Percentiles rank a stretch among this genome's conserved stretches.
These are phyloP conservation scores for Plasmodium ovale DNA, from an alignment of 169 alveolate genomes.

Conservation along the genomic window DNA sequence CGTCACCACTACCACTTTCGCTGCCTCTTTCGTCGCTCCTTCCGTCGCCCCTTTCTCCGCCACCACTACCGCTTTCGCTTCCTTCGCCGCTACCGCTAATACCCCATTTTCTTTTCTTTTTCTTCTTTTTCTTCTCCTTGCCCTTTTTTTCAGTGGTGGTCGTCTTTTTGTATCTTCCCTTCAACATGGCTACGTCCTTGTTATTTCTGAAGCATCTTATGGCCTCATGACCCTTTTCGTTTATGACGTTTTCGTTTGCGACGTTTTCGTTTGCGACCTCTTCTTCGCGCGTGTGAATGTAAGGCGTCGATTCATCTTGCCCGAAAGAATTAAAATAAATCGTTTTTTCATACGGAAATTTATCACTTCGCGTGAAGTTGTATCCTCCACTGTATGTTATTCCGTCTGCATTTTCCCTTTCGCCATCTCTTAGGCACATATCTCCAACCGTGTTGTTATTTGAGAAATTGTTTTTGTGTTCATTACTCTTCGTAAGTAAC, in stretches of 20 bases:
- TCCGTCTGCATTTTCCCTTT: not conserved
- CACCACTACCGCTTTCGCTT: not conserved
- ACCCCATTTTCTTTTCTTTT: not conserved
- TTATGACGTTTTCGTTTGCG: not conserved
- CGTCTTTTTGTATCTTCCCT: not conserved
- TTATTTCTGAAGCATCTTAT: not conserved
- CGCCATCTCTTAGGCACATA: not conserved
- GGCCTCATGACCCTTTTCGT: not conserved
- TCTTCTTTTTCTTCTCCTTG: not conserved
- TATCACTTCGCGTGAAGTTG: not conserved
- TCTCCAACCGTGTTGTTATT: not conserved
- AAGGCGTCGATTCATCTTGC: not conserved
- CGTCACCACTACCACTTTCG: not conserved
- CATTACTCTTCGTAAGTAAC: conserved; percentile 26
- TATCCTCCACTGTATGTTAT: no score
- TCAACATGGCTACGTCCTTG: not conserved
- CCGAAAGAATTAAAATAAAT: not conserved
- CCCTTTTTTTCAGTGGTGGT: not conserved
- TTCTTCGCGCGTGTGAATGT: not conserved
- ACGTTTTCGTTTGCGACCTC: not conserved
- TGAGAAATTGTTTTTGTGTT: not conserved
- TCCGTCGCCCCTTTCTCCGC: not conserved
- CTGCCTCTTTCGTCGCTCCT: not conserved
- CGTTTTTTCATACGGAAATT: not conserved
- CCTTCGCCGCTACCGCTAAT: not conserved